These are phyloP conservation scores for Bryum argenteum DNA, from an alignment of 225 moss, liverwort and hornwort species.

Conservation along the genomic window DNA sequence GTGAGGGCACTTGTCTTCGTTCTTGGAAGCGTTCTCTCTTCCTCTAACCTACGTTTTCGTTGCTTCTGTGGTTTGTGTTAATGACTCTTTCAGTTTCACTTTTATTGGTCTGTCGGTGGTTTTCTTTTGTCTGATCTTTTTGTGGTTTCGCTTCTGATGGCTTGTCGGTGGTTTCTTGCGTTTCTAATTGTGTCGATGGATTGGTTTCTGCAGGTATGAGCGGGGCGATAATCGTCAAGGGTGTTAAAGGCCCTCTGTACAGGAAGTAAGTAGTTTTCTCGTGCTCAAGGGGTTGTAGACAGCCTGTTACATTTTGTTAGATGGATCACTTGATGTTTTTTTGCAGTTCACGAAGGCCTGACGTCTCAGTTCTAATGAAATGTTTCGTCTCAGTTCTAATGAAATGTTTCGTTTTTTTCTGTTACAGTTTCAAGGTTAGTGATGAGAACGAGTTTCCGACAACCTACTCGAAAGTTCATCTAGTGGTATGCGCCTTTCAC, in stretches of 20 bases:
- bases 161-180: not conserved
- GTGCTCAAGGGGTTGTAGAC: too few species aligned
- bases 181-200: constrained; percentile 18
- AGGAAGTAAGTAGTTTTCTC: constrained; percentile 41
- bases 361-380: not conserved
- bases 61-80: not conserved
- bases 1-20: not conserved
- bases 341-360: not conserved
- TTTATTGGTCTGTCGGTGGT: not conserved
- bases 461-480: constrained; percentile 53
- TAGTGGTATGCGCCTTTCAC: constrained; percentile 44
- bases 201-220: constrained; percentile 57
- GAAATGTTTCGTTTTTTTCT: not conserved
- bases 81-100: too few species aligned
- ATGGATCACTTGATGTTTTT: not conserved
- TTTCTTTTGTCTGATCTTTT: not conserved
- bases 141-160: not conserved
- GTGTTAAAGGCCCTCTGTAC: constrained; percentile 55
- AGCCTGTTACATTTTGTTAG: too few species aligned
- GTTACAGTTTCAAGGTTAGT: constrained; percentile 47
- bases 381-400: not conserved
- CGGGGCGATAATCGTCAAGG: constrained; percentile 66
- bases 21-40: not conserved
- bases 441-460: constrained; percentile 68
- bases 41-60: too few species aligned